Conservation (phyloP, 257 asterid genomes). For the Solanum habrochaites region DNA sequence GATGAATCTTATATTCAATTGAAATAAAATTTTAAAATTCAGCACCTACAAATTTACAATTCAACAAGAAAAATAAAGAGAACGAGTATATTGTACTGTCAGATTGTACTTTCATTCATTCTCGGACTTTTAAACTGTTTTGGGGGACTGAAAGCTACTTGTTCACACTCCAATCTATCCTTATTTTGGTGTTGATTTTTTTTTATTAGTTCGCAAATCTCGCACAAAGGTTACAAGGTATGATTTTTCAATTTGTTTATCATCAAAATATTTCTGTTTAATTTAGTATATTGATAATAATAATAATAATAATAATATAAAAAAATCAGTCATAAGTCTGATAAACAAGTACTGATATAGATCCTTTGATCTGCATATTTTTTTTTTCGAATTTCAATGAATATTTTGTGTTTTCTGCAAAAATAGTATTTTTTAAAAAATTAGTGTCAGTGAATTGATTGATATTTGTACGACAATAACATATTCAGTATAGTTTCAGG, state of each 20-base stretch:
- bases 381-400: not conserved
- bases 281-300: not conserved
- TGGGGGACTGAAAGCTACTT: not conserved
- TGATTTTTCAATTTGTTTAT: not conserved
- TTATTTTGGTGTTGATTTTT: not conserved
- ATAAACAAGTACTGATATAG: not conserved
- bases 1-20: too few species aligned
- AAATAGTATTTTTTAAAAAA: not conserved
- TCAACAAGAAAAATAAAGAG: not conserved
- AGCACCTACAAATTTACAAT: rapidly evolving
- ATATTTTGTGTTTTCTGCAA: not conserved
- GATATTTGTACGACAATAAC: not conserved
- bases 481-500: not conserved
- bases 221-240: not conserved
- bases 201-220: not conserved
- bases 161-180: not conserved
- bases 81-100: not conserved
- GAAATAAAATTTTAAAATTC: too few species aligned
- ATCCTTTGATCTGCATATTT: not conserved
- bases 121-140: rapidly evolving
- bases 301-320: not conserved
- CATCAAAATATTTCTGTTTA: not conserved
- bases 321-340: not conserved
- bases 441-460: not conserved
- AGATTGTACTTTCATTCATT: not conserved